A percentile compares a stretch with the other conserved stretches of the same genome.
phyloP scores from a whole-genome alignment of 768 basidiomycete genomes.

The Leccinum disarticulatum region DNA sequence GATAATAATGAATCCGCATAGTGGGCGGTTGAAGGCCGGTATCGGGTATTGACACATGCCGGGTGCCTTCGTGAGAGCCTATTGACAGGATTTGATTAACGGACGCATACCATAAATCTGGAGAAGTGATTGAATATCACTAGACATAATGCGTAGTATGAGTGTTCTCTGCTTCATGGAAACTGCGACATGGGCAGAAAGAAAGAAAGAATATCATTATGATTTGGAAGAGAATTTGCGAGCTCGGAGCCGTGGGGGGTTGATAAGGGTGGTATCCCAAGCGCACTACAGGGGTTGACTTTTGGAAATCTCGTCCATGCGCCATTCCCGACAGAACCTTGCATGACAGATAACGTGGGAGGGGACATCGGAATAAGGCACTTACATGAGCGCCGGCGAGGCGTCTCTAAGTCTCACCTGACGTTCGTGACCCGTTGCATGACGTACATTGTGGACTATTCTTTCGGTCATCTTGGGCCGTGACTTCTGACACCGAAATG shows the following conservation, averaged over 20 bases:
- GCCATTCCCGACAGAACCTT: neutral
- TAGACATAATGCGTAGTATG: neutral
- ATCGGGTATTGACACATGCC: too few relatives aligned
- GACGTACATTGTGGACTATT: neutral
- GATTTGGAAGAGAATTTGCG: neutral
- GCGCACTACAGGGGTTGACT: neutral
- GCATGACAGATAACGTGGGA: neutral
- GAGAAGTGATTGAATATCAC: neutral
- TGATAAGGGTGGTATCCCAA: neutral
- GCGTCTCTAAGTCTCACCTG: too few relatives aligned
- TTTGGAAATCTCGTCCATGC: neutral
- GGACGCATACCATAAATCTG: neutral
- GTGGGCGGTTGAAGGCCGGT: neutral
- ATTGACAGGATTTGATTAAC: neutral
- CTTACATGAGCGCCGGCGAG: neutral
- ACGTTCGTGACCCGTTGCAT: neutral
- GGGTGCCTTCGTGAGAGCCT: neutral
- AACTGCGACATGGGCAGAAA: neutral
- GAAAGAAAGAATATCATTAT: too few relatives aligned
- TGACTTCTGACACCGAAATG: neutral
- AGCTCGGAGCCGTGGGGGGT: neutral
- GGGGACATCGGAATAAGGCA: neutral
- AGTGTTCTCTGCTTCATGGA: neutral
- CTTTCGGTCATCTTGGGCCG: slow-evolving; percentile 3
- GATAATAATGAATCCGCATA: neutral